Base-by-base conservation (phyloP, 305 asterid genomes). In the Ilex paraguariensis region DNA sequence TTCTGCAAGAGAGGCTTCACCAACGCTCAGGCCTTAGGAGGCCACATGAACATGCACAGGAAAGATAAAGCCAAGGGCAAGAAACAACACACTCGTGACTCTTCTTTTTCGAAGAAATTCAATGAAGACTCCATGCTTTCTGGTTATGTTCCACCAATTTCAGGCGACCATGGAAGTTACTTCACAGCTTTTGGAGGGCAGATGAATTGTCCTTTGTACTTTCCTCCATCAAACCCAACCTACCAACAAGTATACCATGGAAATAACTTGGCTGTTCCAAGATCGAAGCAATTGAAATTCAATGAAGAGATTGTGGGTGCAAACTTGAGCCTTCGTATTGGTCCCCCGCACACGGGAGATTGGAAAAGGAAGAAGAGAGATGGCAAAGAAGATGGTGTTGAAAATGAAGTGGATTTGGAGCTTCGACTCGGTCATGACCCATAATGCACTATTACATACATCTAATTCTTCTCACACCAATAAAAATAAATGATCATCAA, bases 41-140 rank as follows among this genome's bases (percentile, higher is more conserved):
- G 96, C 6, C 96, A 87, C 73, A 85, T 87, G 96, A 87, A 87
- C 68, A 81, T 87, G 57, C 96, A 87, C 54, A 61, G 94, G 52
- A 87, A 80, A 54, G 89, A 81, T 45, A 83, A 79, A 54, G 79
- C 72, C 32, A 84, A 81, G 57, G 74, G 71, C 55, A 81, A 81
- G 74, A 72, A 70, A 21, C 76, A 73, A 16, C 70, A 46, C 56
- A 46, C 56, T 1, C 73, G 63, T 8, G 70, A 67, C 11, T 21
- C 75, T 48, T 46, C 17, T 5, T 3, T 45, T 54, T 46, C 57
- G 32, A 60, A 36, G 45, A 54, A 66, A 21, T 17, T 33, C 12
- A 42, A 48, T 21, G 66, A 70, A 15, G 49, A 57, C 14, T 40
- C 17, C 51, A n/a, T 70, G 14, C 65, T 51, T 60, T 59, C 60